Percentiles rank a stretch among this genome's conserved stretches.
Conservation (phyloP, 306 rosid species). For the Prunus davidiana region DNA sequence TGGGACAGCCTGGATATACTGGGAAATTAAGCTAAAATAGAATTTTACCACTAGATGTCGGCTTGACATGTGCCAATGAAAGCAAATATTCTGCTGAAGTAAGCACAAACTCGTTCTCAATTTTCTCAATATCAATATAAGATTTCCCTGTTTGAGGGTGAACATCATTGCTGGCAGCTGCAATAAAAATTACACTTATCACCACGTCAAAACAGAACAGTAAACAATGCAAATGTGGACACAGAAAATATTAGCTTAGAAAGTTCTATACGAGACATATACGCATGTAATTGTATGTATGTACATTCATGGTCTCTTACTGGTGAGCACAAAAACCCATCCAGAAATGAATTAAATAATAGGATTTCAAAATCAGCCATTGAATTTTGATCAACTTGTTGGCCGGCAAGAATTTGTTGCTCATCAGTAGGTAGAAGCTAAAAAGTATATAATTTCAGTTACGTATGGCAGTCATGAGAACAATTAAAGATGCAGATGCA, state of each 20-base stretch:
- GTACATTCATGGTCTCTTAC: neutral
- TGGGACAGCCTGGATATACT: neutral
- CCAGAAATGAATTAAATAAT: neutral
- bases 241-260: neutral
- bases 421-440: neutral
- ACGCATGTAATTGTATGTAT: neutral
- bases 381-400: neutral
- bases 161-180: conserved; percentile 41
- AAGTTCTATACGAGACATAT: neutral
- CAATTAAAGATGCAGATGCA: conserved; percentile 9
- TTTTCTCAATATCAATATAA: conserved; percentile 60
- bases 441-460: neutral
- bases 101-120: conserved; percentile 79
- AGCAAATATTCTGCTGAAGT: conserved; percentile 85
- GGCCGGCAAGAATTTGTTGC: neutral
- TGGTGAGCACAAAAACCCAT: neutral
- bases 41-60: conserved; percentile 66
- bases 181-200: conserved; percentile 20
- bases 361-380: neutral
- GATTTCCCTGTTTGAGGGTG: conserved; percentile 50
- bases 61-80: conserved; percentile 61
- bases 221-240: conserved; percentile 7
- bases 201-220: conserved; percentile 21
- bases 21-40: neutral
- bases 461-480: conserved; percentile 9